These are phyloP conservation scores for Teunomyces kruisii DNA, from an alignment of 805 yeast species.

Conservation along the genomic window DNA sequence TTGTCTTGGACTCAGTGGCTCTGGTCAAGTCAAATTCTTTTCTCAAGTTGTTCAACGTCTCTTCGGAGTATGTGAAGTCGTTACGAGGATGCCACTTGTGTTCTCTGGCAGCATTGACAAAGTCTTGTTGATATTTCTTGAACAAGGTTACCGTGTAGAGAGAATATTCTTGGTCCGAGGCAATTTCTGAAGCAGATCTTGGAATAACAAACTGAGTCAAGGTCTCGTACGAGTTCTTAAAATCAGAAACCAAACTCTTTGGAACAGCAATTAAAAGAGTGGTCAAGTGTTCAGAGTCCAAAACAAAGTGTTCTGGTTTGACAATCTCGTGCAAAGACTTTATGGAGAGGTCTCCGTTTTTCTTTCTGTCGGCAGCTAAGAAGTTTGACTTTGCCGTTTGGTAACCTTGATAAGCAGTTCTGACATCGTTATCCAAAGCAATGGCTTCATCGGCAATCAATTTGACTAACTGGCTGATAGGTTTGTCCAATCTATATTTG, in stretches of 20 bases:
- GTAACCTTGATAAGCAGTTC: constrained; percentile 70
- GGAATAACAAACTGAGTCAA: constrained; percentile 85
- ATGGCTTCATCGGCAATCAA: constrained; percentile 73
- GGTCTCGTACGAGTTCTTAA: constrained; percentile 71
- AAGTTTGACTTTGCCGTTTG: constrained; percentile 80
- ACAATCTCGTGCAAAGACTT: constrained; percentile 89
- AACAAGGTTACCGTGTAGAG: constrained; percentile 81
- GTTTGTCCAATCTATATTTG: constrained; percentile 80
- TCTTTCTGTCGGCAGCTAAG: constrained; percentile 87
- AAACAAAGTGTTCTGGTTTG: constrained; percentile 75
- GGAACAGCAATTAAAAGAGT: constrained; percentile 92
- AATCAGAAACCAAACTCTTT: constrained; percentile 55
- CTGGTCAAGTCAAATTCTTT: constrained; percentile 77
- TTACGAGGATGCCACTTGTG: constrained; percentile 83
- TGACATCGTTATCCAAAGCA: constrained; percentile 82
- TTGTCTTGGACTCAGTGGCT: constrained; percentile 68
- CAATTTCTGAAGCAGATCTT: constrained; percentile 71
- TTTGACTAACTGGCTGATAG: constrained; percentile 73
- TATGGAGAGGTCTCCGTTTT: constrained; percentile 89
- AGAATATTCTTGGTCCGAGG: constrained; percentile 70
- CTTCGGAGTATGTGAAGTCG: constrained; percentile 85
- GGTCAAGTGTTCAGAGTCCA: constrained; percentile 80
- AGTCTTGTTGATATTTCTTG: constrained; percentile 74
- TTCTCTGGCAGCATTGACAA: constrained; percentile 72
- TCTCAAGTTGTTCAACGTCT: constrained; percentile 65